A percentile compares a stretch with the other conserved stretches of the same genome.
These are phyloP conservation scores for Alternaria atra DNA, from an alignment of 2,329 filamentous ascomycete genomes.

Conservation along the genomic window DNA sequence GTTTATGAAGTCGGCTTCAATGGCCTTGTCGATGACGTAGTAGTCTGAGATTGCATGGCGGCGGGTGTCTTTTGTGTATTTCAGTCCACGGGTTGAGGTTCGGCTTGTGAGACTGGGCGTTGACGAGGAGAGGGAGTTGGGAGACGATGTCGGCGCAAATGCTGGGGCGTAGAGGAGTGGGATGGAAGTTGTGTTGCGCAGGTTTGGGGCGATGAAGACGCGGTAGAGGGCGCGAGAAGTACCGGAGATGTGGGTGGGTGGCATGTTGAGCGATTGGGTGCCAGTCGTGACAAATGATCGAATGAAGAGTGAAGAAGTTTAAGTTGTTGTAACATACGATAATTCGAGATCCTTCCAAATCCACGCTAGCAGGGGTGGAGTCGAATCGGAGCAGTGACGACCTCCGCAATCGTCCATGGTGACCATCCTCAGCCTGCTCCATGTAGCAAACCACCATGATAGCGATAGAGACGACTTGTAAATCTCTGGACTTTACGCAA, in stretches of 20 bases:
- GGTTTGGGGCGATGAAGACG: slow-evolving; percentile 54
- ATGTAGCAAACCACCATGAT: slow-evolving; percentile 36
- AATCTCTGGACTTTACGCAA: slow-evolving; percentile 6
- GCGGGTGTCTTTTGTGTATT: slow-evolving; percentile 39
- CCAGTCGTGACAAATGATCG: too few relatives aligned
- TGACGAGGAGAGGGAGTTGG: slow-evolving; percentile 10
- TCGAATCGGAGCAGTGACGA: slow-evolving; percentile 31
- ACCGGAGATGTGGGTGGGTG: slow-evolving; percentile 42
- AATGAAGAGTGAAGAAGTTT: not conserved
- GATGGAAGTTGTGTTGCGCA: slow-evolving; percentile 29
- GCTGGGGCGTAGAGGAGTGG: slow-evolving; percentile 30
- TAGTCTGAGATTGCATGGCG: slow-evolving; percentile 51
- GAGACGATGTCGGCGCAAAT: slow-evolving; percentile 23
- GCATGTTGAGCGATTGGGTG: slow-evolving; percentile 27
- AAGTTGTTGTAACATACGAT: not conserved
- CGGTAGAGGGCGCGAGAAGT: slow-evolving; percentile 55
- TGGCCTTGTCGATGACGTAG: slow-evolving; percentile 59
- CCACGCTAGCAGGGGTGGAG: slow-evolving; percentile 18
- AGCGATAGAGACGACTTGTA: slow-evolving; percentile 8
- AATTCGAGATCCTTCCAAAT: slow-evolving; percentile 2
- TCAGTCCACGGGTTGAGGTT: slow-evolving; percentile 29
- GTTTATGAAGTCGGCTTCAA: slow-evolving; percentile 55
- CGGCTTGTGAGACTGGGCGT: slow-evolving; percentile 17
- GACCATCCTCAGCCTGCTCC: slow-evolving; percentile 22
- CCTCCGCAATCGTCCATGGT: slow-evolving; percentile 21